These are phyloP conservation scores for Coemansia sp. DNA, from an alignment of 192 early-diverging fungal species.

Conservation along the genomic window DNA sequence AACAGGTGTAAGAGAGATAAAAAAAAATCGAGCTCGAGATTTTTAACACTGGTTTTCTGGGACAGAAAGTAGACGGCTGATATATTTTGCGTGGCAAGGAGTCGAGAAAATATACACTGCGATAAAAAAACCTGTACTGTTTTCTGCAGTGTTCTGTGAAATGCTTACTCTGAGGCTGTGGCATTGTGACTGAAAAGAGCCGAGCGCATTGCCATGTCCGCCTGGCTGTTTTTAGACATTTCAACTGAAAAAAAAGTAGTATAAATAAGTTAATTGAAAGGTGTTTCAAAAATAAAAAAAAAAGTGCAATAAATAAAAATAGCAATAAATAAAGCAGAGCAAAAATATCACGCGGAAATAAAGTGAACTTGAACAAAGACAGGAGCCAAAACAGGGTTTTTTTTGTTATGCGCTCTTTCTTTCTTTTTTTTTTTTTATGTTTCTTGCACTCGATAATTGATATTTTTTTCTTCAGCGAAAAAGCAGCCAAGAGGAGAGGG, in stretches of 20 bases:
- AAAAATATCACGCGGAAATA: neutral
- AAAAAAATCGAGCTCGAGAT: neutral
- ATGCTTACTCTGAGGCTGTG: conserved; percentile 38
- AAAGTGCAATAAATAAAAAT: neutral
- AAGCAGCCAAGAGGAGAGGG: too few species aligned
- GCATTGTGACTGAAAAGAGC: conserved; percentile 46
- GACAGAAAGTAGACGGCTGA: neutral
- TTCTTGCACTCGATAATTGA: neutral
- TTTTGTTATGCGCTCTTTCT: neutral
- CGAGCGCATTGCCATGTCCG: conserved; percentile 55
- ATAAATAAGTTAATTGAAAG: neutral
- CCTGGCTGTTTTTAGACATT: conserved; percentile 37
- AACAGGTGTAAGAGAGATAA: neutral
- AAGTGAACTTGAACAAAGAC: neutral
- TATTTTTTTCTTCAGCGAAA: too few species aligned
- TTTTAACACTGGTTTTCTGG: too few species aligned
- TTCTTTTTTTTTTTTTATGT: neutral
- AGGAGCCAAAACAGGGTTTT: neutral
- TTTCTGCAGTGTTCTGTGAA: neutral
- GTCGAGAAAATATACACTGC: neutral
- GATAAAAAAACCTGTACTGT: too few species aligned
- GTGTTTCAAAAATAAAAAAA: neutral
- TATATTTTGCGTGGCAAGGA: neutral
- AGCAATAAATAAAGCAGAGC: neutral
- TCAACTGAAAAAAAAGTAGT: neutral